These are phyloP conservation scores for Protostelium mycophagum DNA, from an alignment of 78 protist species.

Conservation along the genomic window DNA sequence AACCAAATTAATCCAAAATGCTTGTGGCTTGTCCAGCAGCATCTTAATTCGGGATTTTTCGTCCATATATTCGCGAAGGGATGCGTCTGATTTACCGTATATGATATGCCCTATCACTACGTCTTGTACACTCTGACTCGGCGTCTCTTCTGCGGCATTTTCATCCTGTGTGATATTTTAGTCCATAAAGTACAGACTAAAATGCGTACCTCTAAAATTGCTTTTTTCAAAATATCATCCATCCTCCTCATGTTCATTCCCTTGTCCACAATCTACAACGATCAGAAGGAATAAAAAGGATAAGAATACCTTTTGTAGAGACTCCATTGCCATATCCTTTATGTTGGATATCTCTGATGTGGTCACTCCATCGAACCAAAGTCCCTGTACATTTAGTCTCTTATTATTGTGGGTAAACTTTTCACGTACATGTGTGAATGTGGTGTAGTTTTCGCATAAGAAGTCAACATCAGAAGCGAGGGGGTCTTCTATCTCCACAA, in stretches of 20 bases:
- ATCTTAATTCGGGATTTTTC: neutral
- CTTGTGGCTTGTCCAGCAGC: neutral
- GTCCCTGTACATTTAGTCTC: neutral
- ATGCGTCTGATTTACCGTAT: constrained; percentile 1
- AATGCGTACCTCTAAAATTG: neutral
- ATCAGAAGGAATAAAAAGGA: too few relatives aligned
- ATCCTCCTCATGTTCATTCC: neutral
- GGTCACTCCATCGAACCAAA: neutral
- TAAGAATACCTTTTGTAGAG: too few relatives aligned
- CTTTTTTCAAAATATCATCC: neutral
- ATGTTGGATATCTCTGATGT: neutral
- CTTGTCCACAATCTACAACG: neutral
- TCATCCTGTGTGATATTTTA: neutral
- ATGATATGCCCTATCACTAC: neutral
- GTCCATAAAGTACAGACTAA: neutral
- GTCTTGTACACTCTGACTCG: neutral
- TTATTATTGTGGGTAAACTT: neutral
- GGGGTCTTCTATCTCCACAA: neutral
- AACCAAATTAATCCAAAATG: neutral
- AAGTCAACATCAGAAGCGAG: neutral
- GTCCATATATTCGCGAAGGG: neutral
- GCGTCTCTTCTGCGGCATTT: neutral
- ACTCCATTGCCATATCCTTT: neutral
- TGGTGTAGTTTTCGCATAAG: neutral
- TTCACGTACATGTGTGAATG: neutral